Base-by-base conservation (phyloP, 2,329 filamentous ascomycete species). In the Didymella lethalis region DNA sequence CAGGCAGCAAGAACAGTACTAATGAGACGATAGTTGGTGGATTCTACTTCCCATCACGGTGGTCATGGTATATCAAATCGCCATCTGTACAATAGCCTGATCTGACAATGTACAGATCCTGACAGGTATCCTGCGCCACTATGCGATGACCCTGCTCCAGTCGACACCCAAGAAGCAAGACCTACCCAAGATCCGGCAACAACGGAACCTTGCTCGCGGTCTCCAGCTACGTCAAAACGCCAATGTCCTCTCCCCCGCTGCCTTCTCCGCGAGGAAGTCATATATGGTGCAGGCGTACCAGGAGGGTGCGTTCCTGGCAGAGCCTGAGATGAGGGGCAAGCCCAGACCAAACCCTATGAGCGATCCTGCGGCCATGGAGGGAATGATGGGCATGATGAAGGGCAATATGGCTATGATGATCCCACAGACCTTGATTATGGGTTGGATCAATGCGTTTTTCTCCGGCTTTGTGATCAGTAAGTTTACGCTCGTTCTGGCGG, bases 351-450 rank as follows among this genome's bases (percentile, higher is more conserved):
- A 98, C 79, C 95, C 95, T 4, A 93, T 99, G 87, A 91, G 90
- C 11, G 95, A 99, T 77, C 96, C 96, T 23, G 90, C 90, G 47
- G 92, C 92, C 58, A 99, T 99, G 95, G 96, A 99, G 75, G 94
- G 93, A 68, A 99, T 99, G 95, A 99, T 99, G 95, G 94, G 95
- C 68, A 97, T 97, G 92, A 96, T 99, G 92, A 99, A 99, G 86
- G 93, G 93, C 57, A 97, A 99, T 76, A 97, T 99, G 91, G 94
- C 95, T 65, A 99, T 98, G 95, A 98, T 99, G 83, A 92, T 99
- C 58, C 95, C 95, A 48, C 97, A 99, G 79, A 98, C 93, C 6
- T 81, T 99, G 75, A 99, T 99, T 68, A 99, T 99, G 95, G 95
- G 94, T 66, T 99, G 95, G 95, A 98, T 99, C 77, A 99, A 99